These are phyloP conservation scores for Skeletonema costatum DNA, from an alignment of 108 stramenopile genomes.

Conservation along the genomic window DNA sequence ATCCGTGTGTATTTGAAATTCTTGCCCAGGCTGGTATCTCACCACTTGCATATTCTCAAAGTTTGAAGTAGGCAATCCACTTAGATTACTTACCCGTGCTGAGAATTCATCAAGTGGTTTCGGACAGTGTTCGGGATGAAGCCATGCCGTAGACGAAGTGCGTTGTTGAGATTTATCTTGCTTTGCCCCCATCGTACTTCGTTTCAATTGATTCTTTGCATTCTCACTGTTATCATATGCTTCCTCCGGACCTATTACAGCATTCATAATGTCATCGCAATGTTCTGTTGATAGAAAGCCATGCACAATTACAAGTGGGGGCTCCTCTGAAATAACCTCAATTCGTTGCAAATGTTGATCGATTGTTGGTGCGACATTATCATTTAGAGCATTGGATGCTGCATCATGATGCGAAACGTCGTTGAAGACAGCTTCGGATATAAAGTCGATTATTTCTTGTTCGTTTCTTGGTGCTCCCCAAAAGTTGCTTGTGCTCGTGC, in stretches of 20 bases:
- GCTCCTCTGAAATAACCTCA: constrained; percentile 32
- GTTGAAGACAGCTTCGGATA: constrained; percentile 22
- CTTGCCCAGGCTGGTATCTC: constrained; percentile 42
- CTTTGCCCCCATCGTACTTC: constrained; percentile 41
- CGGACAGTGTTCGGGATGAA: constrained; percentile 27
- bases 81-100: constrained; percentile 18
- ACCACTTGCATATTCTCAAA: constrained; percentile 63
- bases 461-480: constrained; percentile 23
- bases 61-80: constrained; percentile 36
- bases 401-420: neutral
- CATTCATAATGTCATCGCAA: constrained; percentile 36
- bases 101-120: constrained; percentile 35
- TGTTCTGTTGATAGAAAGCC: constrained; percentile 19
- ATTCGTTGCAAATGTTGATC: constrained; percentile 14
- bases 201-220: constrained; percentile 17
- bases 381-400: neutral
- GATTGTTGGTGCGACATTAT: neutral
- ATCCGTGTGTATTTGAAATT: constrained; percentile 56
- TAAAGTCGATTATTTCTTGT: constrained; percentile 24
- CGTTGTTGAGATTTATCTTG: constrained; percentile 24
- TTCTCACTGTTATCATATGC: neutral
- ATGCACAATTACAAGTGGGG: constrained; percentile 23
- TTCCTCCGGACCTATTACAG: constrained; percentile 6
- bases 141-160: constrained; percentile 51
- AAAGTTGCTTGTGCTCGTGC: constrained; percentile 1